Conservation (phyloP, 192 early-diverging fungal genomes). For the Podila epigama region DNA sequence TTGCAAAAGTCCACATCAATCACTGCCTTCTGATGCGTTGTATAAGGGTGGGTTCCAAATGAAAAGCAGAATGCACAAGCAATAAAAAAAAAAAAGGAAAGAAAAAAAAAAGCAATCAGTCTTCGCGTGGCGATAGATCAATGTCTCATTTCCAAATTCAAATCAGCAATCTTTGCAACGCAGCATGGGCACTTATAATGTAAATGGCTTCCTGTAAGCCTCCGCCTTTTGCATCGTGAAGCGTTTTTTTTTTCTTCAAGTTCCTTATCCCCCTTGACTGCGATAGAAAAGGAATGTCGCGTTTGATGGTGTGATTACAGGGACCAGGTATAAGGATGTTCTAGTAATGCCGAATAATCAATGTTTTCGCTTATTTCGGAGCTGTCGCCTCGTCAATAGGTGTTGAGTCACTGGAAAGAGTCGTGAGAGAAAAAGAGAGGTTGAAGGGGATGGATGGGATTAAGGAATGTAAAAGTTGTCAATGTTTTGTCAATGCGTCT, state of each 20-base stretch:
- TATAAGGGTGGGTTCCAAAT: conserved; percentile 24
- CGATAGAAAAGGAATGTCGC: too few relatives aligned
- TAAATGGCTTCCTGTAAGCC: conserved; percentile 24
- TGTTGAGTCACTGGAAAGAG: too few relatives aligned
- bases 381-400: too few relatives aligned
- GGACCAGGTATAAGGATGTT: too few relatives aligned
- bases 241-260: not conserved
- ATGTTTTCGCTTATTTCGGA: too few relatives aligned
- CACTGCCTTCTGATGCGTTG: conserved; percentile 62
- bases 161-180: not conserved
- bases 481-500: too few relatives aligned
- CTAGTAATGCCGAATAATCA: too few relatives aligned
- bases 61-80: not conserved
- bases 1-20: conserved; percentile 58
- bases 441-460: too few relatives aligned
- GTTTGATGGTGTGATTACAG: too few relatives aligned
- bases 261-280: too few relatives aligned
- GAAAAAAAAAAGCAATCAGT: conserved; percentile 8
- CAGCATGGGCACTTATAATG: conserved; percentile 41
- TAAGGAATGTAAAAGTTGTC: too few relatives aligned
- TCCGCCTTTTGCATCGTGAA: conserved; percentile 43
- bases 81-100: conserved; percentile 9
- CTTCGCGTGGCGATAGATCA: not conserved
- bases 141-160: not conserved
- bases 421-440: too few relatives aligned